A percentile compares a stretch with the other conserved stretches of the same genome.
Conservation (phyloP, 2,329 filamentous ascomycete genomes). For the Teratosphaeria epicoccoides region DNA sequence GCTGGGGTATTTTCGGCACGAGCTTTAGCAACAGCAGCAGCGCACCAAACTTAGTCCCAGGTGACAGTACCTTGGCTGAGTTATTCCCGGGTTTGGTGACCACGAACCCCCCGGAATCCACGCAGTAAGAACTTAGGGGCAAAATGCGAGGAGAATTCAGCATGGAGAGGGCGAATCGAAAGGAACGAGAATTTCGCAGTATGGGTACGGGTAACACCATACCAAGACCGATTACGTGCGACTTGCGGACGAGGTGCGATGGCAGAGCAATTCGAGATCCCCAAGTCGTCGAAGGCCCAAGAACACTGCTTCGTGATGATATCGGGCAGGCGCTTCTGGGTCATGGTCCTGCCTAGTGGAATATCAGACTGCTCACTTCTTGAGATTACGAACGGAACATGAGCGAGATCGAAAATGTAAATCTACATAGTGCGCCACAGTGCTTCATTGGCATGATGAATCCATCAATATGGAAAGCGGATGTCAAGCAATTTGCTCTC, state of each 20-base stretch:
- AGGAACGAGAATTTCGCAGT: not conserved
- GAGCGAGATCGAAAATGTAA: not conserved
- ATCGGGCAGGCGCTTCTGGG: not conserved
- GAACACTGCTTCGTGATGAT: not conserved
- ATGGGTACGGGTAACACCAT: not conserved
- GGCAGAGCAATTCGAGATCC: slow-evolving; percentile 1
- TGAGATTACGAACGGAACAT: not conserved
- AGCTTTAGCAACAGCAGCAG: slow-evolving; percentile 4
- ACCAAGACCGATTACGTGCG: not conserved
- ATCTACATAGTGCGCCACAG: not conserved
- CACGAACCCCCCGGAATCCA: not conserved
- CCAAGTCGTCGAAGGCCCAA: slow-evolving; percentile 1
- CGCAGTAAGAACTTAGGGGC: not conserved
- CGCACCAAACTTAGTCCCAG: slow-evolving; percentile 7
- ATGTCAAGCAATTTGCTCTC: not conserved
- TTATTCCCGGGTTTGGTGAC: slow-evolving; percentile 17
- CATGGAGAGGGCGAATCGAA: not conserved
- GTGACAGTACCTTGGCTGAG: slow-evolving; percentile 19
- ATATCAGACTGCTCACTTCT: not conserved
- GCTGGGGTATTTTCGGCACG: slow-evolving; percentile 28
- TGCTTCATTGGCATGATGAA: not conserved
- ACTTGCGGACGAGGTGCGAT: slow-evolving; percentile 2
- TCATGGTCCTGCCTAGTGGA: not conserved
- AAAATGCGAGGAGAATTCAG: not conserved
- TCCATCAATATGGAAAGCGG: not conserved